A percentile compares a stretch with the other conserved stretches of the same genome.
These are phyloP conservation scores for Paramecium octaurelia DNA, from an alignment of 73 alveolate genomes.

Conservation along the genomic window DNA sequence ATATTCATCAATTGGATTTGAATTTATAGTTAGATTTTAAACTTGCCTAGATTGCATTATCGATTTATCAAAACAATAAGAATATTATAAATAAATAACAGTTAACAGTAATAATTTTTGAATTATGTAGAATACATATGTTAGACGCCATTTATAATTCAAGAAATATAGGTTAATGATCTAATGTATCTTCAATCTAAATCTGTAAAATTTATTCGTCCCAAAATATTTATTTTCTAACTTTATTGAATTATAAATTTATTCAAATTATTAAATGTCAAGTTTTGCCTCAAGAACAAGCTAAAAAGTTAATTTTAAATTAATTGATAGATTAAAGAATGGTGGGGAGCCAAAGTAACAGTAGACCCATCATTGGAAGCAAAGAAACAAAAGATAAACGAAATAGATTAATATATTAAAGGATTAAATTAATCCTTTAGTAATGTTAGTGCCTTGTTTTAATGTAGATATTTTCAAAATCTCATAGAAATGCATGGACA, in stretches of 20 bases:
- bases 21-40: background rate
- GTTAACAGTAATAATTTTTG: background rate
- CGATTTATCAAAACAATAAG: background rate
- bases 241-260: background rate
- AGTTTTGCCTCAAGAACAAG: slow-evolving; percentile 16
- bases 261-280: background rate
- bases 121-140: background rate
- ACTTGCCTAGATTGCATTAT: too few species aligned
- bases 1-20: too few species aligned
- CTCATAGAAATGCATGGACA: background rate
- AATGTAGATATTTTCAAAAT: background rate
- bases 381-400: background rate
- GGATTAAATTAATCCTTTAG: background rate
- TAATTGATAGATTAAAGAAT: slow-evolving; percentile 3
- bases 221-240: background rate
- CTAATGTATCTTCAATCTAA: background rate
- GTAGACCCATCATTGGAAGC: background rate
- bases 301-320: background rate
- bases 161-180: too few species aligned
- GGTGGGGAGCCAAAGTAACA: slow-evolving; percentile 29
- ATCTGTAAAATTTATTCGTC: background rate
- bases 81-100: background rate
- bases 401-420: slow-evolving; percentile 35
- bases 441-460: background rate
- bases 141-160: too few species aligned